Evolutionary conservation across 768 basidiomycete genomes (phyloP).

Genomic region (Xerocomellus amylosporus): DNA sequence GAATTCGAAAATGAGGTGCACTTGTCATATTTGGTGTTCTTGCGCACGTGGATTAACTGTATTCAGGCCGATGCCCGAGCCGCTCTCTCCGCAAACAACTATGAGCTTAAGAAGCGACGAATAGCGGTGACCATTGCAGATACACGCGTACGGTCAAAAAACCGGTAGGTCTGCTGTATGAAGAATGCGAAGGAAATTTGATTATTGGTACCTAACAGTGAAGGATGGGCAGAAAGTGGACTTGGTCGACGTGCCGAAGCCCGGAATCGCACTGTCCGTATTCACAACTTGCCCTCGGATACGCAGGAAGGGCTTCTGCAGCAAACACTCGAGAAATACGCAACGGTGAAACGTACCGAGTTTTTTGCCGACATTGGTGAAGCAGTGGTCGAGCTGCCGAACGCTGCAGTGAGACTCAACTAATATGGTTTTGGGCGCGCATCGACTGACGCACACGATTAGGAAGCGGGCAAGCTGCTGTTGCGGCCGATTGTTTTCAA

Average conservation of each 20-base stretch:
- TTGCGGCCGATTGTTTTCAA: slow-evolving; percentile 68
- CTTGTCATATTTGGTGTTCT: not conserved
- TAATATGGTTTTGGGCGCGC: not conserved
- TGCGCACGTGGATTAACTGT: not conserved
- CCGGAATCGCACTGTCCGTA: slow-evolving; percentile 68
- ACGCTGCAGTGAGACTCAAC: slow-evolving; percentile 50
- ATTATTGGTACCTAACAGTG: slow-evolving; percentile 28
- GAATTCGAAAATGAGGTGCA: slow-evolving; percentile 82
- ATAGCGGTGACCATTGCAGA: slow-evolving; percentile 88
- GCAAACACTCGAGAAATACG: slow-evolving; percentile 80
- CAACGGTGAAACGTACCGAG: slow-evolving; percentile 68
- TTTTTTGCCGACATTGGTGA: slow-evolving; percentile 61
- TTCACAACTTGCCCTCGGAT: slow-evolving; percentile 68
- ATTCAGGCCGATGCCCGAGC: slow-evolving; percentile 63
- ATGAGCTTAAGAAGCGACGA: slow-evolving; percentile 85
- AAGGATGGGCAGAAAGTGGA: slow-evolving; percentile 51
- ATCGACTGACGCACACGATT: slow-evolving; percentile 1
- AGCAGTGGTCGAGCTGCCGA: slow-evolving; percentile 65
- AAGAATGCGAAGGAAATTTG: not conserved
- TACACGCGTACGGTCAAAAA: slow-evolving; percentile 54
- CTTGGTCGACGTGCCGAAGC: slow-evolving; percentile 53
- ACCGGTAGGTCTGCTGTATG: slow-evolving; percentile 41
- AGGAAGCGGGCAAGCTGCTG: slow-evolving; percentile 85
- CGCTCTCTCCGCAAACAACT: slow-evolving; percentile 78
- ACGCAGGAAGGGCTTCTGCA: slow-evolving; percentile 92